Evolutionary conservation across 2,329 filamentous ascomycete species (phyloP), one percentile per base, ranked within the genome.

Genomic region (Xylaria multiplex): DNA sequence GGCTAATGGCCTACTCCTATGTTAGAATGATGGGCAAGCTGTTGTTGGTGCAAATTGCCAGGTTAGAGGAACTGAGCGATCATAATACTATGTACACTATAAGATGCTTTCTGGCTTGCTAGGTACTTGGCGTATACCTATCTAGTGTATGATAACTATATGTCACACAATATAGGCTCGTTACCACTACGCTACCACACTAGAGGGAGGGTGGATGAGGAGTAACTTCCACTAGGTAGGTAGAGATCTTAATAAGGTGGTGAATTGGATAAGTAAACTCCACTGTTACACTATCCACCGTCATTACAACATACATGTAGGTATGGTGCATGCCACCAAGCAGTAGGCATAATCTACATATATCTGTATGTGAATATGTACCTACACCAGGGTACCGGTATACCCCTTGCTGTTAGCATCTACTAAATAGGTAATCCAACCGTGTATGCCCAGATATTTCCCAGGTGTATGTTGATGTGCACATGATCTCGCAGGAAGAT

Each of bases 31-130:
- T 6, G 8, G 50, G 19, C 32, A 11, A 46, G 40, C 30, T 27
- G 19, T 45, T 24, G 14, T 45, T 24, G 14, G 45, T 22, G 22
- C 35, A 43, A 32, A 53, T 30, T 8, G 22, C n/a, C 24, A 8
- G 19, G 24, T 42, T 30, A 54, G 40, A 54, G n/a, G 45, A 42
- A 24, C 16, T 37, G 40, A 61, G 40, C 54, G 24, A 43, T 49
- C 43, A 56, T 45, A 46, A 61, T 56, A 55, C 37, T 13, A 37
- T 27, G 4, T 40, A 61, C 52, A 55, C 37, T 13, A 37, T 27
- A 6, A 46, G 14, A 14, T 56, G 13, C 27, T 46, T 46, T n/a
- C 19, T 42, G 9, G 11, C 24, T 19, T 42, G 52, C 5, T 52
- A 35, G 27, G 8, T 13, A 13, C 35, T 37, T 37, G 35, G 8